Conservation (phyloP, 768 basidiomycete species). For the Hygrocybe punicea region DNA sequence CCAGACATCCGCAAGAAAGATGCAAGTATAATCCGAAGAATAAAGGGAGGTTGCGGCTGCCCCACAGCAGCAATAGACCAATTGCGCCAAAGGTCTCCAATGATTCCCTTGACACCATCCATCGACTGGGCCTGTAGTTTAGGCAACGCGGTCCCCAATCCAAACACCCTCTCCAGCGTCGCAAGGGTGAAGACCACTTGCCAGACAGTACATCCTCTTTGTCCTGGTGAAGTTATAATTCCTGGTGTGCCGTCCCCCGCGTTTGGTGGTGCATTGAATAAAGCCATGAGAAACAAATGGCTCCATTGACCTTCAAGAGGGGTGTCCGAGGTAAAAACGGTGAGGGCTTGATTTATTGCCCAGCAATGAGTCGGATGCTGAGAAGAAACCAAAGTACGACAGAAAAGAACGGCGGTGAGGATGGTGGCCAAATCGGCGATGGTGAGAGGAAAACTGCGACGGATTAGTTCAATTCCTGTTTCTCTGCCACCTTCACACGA, state of each 20-base stretch:
- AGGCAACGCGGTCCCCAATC: neutral
- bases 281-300: slow-evolving; percentile 39
- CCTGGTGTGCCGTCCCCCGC: neutral
- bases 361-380: slow-evolving; percentile 20
- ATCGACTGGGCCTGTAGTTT: neutral
- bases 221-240: neutral
- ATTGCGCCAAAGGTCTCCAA: slow-evolving; percentile 38
- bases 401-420: neutral
- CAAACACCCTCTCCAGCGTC: slow-evolving; percentile 29
- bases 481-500: no score
- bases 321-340: slow-evolving; percentile 30
- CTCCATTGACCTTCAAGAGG: slow-evolving; percentile 41
- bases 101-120: slow-evolving; percentile 22
- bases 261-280: neutral
- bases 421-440: neutral
- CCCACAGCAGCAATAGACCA: slow-evolving; percentile 33
- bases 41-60: slow-evolving; percentile 15
- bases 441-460: neutral
- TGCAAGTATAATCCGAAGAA: slow-evolving; percentile 39
- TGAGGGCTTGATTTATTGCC: slow-evolving; percentile 23
- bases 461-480: neutral
- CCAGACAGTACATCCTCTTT: slow-evolving; percentile 30
- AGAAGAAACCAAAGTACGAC: slow-evolving; percentile 2
- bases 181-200: slow-evolving; percentile 42
- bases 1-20: slow-evolving; percentile 48